phyloP scores from a whole-genome alignment of 352 stramenopile genomes.

The Blastocystis sp. region DNA sequence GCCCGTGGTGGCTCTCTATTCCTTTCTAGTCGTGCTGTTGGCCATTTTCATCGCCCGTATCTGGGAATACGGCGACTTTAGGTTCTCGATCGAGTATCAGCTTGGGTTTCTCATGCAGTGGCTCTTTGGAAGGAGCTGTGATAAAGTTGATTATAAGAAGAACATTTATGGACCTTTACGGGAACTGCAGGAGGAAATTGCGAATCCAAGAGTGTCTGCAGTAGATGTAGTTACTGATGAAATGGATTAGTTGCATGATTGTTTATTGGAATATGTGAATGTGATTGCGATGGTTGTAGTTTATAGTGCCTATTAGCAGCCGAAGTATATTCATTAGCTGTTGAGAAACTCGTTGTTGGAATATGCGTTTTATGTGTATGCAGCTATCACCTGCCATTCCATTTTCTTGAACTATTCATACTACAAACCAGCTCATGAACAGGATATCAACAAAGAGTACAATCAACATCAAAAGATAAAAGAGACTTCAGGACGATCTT shows the following conservation, averaged over 20 bases:
- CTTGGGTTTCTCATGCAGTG: slow-evolving; percentile 15
- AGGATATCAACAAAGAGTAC: background rate
- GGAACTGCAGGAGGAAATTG: slow-evolving; percentile 40
- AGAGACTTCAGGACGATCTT: slow-evolving; percentile 5
- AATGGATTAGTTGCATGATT: background rate
- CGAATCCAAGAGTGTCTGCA: background rate
- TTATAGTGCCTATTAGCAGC: too few species aligned
- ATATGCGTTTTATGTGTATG: too few species aligned
- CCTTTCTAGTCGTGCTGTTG: background rate
- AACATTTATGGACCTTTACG: slow-evolving; percentile 51
- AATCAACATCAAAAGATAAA: background rate
- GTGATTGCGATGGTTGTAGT: background rate
- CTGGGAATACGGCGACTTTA: slow-evolving; percentile 34
- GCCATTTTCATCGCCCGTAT: background rate
- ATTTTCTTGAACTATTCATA: too few species aligned
- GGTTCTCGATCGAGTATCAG: slow-evolving; percentile 48
- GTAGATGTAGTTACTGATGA: too few species aligned
- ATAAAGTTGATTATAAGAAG: slow-evolving; percentile 50
- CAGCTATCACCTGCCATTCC: too few species aligned
- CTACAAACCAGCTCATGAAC: too few species aligned
- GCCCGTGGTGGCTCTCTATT: slow-evolving; percentile 23
- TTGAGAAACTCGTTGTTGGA: too few species aligned
- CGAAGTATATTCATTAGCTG: too few species aligned
- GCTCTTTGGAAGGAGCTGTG: slow-evolving; percentile 25
- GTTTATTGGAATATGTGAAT: background rate